Percentiles rank a stretch among this genome's conserved stretches.
Evolutionary conservation across 441 rosid species (phyloP).

Genomic region (Adansonia grandidieri): DNA sequence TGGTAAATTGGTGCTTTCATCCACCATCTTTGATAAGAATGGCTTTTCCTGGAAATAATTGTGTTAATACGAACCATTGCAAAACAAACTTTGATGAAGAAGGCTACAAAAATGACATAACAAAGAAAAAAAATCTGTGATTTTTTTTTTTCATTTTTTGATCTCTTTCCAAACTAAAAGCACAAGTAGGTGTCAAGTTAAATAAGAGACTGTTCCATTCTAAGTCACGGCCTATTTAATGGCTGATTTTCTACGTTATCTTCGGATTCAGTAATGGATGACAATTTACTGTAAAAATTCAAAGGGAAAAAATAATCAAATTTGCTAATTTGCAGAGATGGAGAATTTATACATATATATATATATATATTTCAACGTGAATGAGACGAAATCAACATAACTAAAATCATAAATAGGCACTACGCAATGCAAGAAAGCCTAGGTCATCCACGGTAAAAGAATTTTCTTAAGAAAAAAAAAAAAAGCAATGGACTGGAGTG

Average conservation of each 20-base stretch:
- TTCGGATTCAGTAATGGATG: neutral
- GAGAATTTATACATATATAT: neutral
- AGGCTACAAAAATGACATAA: neutral
- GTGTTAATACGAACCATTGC: neutral
- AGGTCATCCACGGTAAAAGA: no score
- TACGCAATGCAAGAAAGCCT: neutral
- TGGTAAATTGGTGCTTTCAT: constrained; percentile 44
- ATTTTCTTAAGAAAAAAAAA: neutral
- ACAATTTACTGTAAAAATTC: neutral
- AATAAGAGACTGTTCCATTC: neutral
- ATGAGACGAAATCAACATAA: neutral
- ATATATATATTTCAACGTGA: neutral
- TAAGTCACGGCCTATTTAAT: no score
- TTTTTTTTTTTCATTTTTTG: neutral
- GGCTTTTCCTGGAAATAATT: constrained; percentile 43
- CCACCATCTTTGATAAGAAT: constrained; percentile 39
- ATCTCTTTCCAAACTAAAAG: neutral
- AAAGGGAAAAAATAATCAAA: neutral
- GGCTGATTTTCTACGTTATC: neutral
- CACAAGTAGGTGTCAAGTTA: neutral
- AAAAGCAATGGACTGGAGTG: neutral
- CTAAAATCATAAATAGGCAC: neutral
- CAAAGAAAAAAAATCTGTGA: neutral
- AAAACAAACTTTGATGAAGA: neutral
- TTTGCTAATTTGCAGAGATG: neutral